phyloP scores from a whole-genome alignment of 2,329 filamentous ascomycete species.

The Orbilia ellipsospora region DNA sequence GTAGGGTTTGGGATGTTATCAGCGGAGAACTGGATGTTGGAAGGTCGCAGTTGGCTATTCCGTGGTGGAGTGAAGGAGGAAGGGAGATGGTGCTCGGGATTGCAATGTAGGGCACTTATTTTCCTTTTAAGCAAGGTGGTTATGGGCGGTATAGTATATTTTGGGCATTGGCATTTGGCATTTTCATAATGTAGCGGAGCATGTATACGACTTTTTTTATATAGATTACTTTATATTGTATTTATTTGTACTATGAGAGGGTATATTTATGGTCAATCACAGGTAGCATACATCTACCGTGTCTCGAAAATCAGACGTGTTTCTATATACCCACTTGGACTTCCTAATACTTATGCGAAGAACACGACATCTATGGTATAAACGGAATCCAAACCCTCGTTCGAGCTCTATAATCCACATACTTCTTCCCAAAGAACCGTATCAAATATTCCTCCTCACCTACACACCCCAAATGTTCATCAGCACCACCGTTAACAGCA shows the following conservation, averaged over 20 bases:
- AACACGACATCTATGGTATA: constrained; percentile 64
- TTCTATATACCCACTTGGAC: no score
- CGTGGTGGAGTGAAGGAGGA: constrained; percentile 80
- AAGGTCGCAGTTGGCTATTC: constrained; percentile 78
- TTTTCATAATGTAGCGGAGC: constrained; percentile 4
- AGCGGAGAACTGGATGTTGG: constrained; percentile 90
- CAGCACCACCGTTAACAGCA: no score
- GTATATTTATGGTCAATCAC: not conserved
- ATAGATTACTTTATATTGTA: constrained; percentile 3
- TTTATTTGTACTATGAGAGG: not conserved
- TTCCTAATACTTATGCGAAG: no score
- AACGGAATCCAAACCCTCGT: constrained; percentile 86
- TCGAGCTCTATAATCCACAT: constrained; percentile 75
- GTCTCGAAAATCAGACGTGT: not conserved
- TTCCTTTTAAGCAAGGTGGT: not conserved
- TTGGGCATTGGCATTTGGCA: constrained; percentile 9
- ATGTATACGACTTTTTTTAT: no score
- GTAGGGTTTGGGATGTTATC: constrained; percentile 81
- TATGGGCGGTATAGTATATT: constrained; percentile 8
- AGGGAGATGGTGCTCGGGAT: constrained; percentile 57
- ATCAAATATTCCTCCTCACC: constrained; percentile 83
- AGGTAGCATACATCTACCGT: not conserved
- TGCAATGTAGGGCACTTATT: constrained; percentile 3
- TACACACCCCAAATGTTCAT: constrained; percentile 59
- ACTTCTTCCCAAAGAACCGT: constrained; percentile 85